Conservation (phyloP, 495 filamentous ascomycete species). For the Penicillium antarcticum region DNA sequence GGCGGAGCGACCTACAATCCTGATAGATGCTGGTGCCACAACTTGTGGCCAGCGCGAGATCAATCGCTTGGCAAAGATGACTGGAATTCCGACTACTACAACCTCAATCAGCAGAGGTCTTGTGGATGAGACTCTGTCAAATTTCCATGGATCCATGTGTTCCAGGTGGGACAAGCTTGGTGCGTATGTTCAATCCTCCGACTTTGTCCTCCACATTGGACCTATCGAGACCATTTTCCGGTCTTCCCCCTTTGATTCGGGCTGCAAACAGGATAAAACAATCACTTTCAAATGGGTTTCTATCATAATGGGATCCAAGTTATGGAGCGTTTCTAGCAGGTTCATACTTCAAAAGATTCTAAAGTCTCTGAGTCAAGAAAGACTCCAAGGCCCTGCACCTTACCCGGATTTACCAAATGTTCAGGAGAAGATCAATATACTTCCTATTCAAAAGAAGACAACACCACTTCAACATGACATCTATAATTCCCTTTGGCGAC, state of each 20-base stretch:
- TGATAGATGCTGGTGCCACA: slow-evolving; percentile 30
- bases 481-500: slow-evolving; percentile 15
- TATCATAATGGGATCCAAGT: slow-evolving; percentile 4
- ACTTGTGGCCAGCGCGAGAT: slow-evolving; percentile 17
- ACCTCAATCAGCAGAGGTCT: slow-evolving; percentile 30
- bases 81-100: slow-evolving; percentile 27
- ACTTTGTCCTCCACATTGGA: slow-evolving; percentile 30
- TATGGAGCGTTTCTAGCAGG: not conserved
- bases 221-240: slow-evolving; percentile 26
- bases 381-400: not conserved
- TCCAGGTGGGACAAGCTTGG: not conserved
- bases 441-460: not conserved
- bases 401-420: slow-evolving; percentile 1
- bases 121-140: slow-evolving; percentile 27
- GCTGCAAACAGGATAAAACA: slow-evolving; percentile 10
- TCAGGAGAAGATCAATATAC: not conserved
- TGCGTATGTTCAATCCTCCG: slow-evolving; percentile 19
- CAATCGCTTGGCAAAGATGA: slow-evolving; percentile 17
- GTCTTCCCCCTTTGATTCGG: slow-evolving; percentile 17
- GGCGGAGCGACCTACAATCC: slow-evolving; percentile 27
- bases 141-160: slow-evolving; percentile 27
- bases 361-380: not conserved
- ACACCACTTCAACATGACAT: not conserved
- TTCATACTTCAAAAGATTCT: no score
- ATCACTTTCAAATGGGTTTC: slow-evolving; percentile 11